Evolutionary conservation across 1,139 yeast genomes (phyloP).

Genomic region (Taphrina deformans): DNA sequence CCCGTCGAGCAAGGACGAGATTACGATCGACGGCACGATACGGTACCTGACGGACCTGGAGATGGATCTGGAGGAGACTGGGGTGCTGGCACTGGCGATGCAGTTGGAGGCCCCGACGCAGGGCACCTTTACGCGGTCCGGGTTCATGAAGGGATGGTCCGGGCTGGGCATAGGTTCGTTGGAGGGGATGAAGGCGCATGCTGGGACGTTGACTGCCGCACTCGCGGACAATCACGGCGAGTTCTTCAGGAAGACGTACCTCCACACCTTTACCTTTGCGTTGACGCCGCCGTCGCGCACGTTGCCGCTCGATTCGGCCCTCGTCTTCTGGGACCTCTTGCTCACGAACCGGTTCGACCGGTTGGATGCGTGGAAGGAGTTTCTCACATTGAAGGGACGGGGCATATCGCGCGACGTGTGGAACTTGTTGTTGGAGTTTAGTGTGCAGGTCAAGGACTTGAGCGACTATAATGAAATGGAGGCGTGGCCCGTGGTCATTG

Average conservation of each 20-base stretch:
- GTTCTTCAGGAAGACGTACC: conserved; percentile 61
- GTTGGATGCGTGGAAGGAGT: conserved; percentile 56
- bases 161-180: conserved; percentile 47
- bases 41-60: conserved; percentile 64
- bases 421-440: conserved; percentile 76
- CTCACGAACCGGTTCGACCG: conserved; percentile 47
- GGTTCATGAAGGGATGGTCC: conserved; percentile 62
- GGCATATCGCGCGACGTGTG: conserved; percentile 72
- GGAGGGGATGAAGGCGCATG: conserved; percentile 53
- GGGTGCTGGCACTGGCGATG: conserved; percentile 68
- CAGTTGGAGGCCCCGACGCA: conserved; percentile 64
- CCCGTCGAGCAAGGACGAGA: conserved; percentile 38
- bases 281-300: conserved; percentile 48
- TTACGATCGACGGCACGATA: conserved; percentile 77
- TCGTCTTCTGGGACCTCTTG: conserved; percentile 75
- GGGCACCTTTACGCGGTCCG: conserved; percentile 57
- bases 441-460: conserved; percentile 42
- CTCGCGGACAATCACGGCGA: conserved; percentile 41
- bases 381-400: conserved; percentile 47
- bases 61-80: conserved; percentile 70
- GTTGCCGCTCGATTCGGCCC: conserved; percentile 58
- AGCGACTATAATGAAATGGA: conserved; percentile 66
- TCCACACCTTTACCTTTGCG: conserved; percentile 67
- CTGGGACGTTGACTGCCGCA: conserved; percentile 48
- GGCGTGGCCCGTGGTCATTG: conserved; percentile 91